Evolutionary conservation across 768 basidiomycete genomes (phyloP), one percentile per base, ranked within the genome.

Genomic region (Botryobasidium botryosum): DNA sequence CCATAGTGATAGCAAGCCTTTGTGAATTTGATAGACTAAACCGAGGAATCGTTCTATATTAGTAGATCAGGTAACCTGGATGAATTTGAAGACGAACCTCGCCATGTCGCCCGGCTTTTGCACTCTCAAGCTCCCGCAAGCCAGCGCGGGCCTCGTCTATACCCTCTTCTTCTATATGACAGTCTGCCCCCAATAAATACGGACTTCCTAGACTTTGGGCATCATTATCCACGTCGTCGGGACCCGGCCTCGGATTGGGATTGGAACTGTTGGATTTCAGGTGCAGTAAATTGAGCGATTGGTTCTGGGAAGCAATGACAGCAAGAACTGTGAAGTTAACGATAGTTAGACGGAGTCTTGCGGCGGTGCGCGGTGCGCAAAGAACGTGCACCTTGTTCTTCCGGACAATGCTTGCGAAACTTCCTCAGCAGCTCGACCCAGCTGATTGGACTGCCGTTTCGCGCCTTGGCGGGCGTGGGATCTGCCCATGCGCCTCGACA

Each of bases 351-450:
- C 8, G 18, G 27, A 13, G n/a, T 35, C 21, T 17, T 43, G 17
- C 24, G 33, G 37, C 13, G 28, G 33, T 26, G 43, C 45, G 26
- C 25, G 20, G 17, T n/a, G 12, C 24, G 24, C 17, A 29, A 15
- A 26, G 3, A n/a, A 18, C 17, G 26, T 46, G 77, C 75, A 49
- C 58, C 53, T 52, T 68, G 74, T 0, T 77, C 76, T 4, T 59
- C 59, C 17, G 50, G 46, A 54, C 77, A 79, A 52, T 90, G 86
- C 51, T 90, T 90, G 57, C 80, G 77, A 64, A 84, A 86, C 61
- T 90, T 90, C 51, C 82, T 71, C 32, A 88, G 61, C 10, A 88
- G 70, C 55, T 84, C 79, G 1, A 75, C 66, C 86, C 86, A 90
- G 8, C 75, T 63, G 13, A 88, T 58, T 3, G 59, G 52, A 0